These are phyloP conservation scores for Iodosphaeria phyllophila DNA, from an alignment of 2,329 filamentous ascomycete genomes.

Conservation along the genomic window DNA sequence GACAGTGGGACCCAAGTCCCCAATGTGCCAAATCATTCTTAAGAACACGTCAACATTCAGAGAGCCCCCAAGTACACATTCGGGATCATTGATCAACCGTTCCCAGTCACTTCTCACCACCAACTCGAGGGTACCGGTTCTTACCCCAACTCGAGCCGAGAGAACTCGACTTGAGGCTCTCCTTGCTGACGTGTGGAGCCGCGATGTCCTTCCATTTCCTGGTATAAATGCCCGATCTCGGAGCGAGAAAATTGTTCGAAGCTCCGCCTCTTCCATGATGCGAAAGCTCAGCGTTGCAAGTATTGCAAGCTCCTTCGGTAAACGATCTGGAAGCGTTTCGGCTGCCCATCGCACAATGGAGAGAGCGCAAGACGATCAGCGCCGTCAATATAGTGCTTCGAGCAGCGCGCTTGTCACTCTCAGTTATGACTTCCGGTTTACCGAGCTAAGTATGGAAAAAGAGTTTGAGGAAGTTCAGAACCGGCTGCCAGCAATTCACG, in stretches of 20 bases:
- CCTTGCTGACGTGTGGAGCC: slow-evolving; percentile 68
- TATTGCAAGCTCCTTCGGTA: slow-evolving; percentile 58
- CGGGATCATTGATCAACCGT: slow-evolving; percentile 42
- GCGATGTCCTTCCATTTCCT: slow-evolving; percentile 62
- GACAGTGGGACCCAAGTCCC: slow-evolving; percentile 49
- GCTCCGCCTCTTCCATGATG: slow-evolving; percentile 73
- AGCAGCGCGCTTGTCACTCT: slow-evolving; percentile 5
- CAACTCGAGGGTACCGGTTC: slow-evolving; percentile 43
- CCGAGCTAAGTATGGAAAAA: slow-evolving; percentile 3
- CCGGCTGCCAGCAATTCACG: slow-evolving; percentile 13
- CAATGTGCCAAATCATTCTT: slow-evolving; percentile 61
- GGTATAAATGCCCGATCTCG: slow-evolving; percentile 51
- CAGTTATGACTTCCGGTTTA: slow-evolving; percentile 6
- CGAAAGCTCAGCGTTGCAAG: slow-evolving; percentile 72
- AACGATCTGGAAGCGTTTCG: slow-evolving; percentile 43
- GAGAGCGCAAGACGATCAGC: slow-evolving; percentile 12
- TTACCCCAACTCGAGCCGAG: slow-evolving; percentile 59
- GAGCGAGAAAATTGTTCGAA: slow-evolving; percentile 54
- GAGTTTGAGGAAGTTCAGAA: slow-evolving; percentile 6
- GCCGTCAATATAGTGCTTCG: slow-evolving; percentile 1
- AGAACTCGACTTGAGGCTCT: slow-evolving; percentile 58
- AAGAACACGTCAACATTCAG: slow-evolving; percentile 64
- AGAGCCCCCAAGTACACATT: slow-evolving; percentile 25
- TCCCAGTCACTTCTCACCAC: slow-evolving; percentile 66
- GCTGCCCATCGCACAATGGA: no score